Percentiles rank a stretch among this genome's conserved stretches.
Conservation (phyloP, 2,329 filamentous ascomycete genomes). For the Tricladium varicosporioides region DNA sequence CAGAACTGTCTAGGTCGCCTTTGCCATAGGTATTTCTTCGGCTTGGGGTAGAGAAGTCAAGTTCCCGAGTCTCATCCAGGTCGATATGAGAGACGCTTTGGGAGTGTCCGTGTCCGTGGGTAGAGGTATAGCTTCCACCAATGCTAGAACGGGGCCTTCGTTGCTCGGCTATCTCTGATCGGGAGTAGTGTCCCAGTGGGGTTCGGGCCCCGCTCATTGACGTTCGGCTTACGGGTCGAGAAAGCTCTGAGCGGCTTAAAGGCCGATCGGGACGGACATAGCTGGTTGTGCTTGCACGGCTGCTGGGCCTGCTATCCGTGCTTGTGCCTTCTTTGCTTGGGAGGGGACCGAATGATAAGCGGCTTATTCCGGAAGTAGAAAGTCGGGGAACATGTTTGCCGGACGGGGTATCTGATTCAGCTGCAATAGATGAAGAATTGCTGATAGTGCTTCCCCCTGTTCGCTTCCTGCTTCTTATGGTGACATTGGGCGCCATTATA, state of each 20-base stretch:
- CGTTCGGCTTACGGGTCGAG: constrained; percentile 31
- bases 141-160: constrained; percentile 33
- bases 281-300: constrained; percentile 29
- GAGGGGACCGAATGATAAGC: constrained; percentile 62
- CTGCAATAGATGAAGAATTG: constrained; percentile 24
- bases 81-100: constrained; percentile 35
- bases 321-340: constrained; percentile 43
- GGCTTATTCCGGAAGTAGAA: constrained; percentile 60
- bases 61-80: constrained; percentile 28
- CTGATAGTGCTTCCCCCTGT: constrained; percentile 48
- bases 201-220: constrained; percentile 34
- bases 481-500: constrained; percentile 54
- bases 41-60: constrained; percentile 42
- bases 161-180: constrained; percentile 30
- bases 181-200: constrained; percentile 35
- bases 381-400: constrained; percentile 55
- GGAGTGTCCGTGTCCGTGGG: constrained; percentile 34
- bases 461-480: constrained; percentile 69
- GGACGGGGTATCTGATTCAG: constrained; percentile 35
- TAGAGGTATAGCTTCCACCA: constrained; percentile 29
- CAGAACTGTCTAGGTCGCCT: constrained; percentile 41
- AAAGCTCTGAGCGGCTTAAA: constrained; percentile 29
- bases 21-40: constrained; percentile 43
- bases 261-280: constrained; percentile 32
- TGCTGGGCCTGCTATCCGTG: constrained; percentile 28